Evolutionary conservation across 2,329 filamentous ascomycete species (phyloP).

Genomic region (Botryotinia narcissicola): DNA sequence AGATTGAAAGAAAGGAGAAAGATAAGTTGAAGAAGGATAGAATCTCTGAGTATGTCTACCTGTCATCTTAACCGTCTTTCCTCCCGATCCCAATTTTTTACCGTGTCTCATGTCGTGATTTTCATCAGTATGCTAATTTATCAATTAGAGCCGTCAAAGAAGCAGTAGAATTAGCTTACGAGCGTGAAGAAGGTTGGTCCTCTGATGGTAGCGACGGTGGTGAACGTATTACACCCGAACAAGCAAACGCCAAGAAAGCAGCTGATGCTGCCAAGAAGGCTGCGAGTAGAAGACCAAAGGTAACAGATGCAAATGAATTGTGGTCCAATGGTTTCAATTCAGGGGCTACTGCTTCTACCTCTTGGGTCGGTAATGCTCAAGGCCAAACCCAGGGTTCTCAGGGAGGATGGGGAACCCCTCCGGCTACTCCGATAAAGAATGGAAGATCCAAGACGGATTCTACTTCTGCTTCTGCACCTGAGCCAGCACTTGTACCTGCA

Average conservation of each 20-base stretch:
- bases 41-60: constrained; percentile 26
- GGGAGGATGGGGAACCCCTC: background rate
- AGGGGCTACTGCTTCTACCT: background rate
- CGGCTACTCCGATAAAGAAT: background rate
- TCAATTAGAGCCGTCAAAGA: constrained; percentile 10
- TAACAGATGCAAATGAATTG: background rate
- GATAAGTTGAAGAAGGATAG: constrained; percentile 26
- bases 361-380: background rate
- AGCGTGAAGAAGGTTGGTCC: constrained; percentile 19
- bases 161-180: constrained; percentile 11
- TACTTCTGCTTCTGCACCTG: background rate
- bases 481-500: background rate
- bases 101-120: background rate
- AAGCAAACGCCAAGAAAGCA: constrained; percentile 5
- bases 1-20: constrained; percentile 20
- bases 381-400: background rate
- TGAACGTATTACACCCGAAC: constrained; percentile 9
- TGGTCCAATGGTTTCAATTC: background rate
- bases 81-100: background rate
- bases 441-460: background rate
- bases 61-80: background rate
- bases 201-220: constrained; percentile 21
- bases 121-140: background rate
- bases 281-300: background rate
- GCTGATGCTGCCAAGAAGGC: constrained; percentile 3